A percentile compares a stretch with the other conserved stretches of the same genome.
Conservation (phyloP, 1,284 basidiomycete species). For the Rhodotorula mucilaginosa region DNA sequence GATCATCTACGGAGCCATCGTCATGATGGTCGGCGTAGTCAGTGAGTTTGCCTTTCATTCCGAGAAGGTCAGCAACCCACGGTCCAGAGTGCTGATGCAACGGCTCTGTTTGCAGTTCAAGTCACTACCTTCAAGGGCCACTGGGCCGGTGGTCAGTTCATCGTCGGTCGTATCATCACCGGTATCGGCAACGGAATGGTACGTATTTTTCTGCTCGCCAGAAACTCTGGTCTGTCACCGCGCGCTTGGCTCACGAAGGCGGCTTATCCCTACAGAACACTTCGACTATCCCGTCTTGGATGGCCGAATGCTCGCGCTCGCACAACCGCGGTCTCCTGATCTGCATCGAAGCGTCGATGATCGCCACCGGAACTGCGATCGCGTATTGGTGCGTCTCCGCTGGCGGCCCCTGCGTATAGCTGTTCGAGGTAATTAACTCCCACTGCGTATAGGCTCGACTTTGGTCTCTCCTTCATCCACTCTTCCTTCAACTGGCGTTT, state of each 20-base stretch:
- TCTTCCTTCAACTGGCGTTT: constrained; percentile 47
- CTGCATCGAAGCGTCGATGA: constrained; percentile 55
- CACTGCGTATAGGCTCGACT: constrained; percentile 51
- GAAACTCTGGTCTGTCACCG: too few relatives aligned
- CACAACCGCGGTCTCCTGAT: constrained; percentile 61
- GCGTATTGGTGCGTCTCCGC: constrained; percentile 35
- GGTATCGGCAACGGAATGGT: constrained; percentile 38
- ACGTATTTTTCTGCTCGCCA: too few relatives aligned
- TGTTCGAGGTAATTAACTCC: not conserved
- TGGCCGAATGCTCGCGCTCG: constrained; percentile 59
- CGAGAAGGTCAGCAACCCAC: too few relatives aligned
- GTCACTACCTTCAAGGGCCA: constrained; percentile 53
- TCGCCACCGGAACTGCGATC: constrained; percentile 57
- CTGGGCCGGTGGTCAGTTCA: constrained; percentile 54
- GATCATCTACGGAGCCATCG: constrained; percentile 21
- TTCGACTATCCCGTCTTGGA: constrained; percentile 59
- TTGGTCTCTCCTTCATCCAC: constrained; percentile 54
- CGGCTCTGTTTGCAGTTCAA: constrained; percentile 44
- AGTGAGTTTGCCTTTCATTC: constrained; percentile 23
- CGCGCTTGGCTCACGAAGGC: too few relatives aligned
- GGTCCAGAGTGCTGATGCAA: too few relatives aligned
- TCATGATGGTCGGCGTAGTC: constrained; percentile 55
- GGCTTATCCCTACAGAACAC: constrained; percentile 49
- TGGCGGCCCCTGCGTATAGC: not conserved
- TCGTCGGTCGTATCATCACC: constrained; percentile 53